Evolutionary conservation across 257 asterid species (phyloP).

Genomic region (Solanum chilense): DNA sequence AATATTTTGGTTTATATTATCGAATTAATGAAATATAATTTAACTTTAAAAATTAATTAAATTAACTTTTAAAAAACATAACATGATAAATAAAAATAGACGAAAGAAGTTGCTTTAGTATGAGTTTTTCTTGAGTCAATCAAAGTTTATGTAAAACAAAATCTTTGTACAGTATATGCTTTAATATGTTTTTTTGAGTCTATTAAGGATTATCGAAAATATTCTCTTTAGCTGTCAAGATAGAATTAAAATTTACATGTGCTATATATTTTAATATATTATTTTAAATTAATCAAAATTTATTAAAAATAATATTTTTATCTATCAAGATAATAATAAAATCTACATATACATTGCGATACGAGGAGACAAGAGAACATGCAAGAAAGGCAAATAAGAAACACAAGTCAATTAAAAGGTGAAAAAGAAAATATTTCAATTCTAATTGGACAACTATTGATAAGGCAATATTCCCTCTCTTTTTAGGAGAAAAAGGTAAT

Average conservation of each 20-base stretch:
- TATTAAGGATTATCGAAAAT: accelerated
- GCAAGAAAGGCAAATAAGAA: not conserved
- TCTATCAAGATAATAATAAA: accelerated
- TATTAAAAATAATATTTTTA: not conserved
- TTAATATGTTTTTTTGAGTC: not conserved
- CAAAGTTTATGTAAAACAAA: not conserved
- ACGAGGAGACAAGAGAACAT: not conserved
- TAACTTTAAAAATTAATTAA: too few species aligned
- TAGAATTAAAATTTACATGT: accelerated
- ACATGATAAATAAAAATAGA: too few species aligned
- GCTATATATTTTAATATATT: not conserved
- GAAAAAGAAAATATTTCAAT: not conserved
- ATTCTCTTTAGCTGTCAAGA: accelerated
- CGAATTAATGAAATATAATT: too few species aligned
- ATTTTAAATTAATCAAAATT: too few species aligned
- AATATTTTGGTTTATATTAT: too few species aligned
- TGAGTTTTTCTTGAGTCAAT: not conserved
- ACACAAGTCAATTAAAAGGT: not conserved
- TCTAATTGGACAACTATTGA: not conserved
- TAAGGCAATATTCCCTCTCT: not conserved
- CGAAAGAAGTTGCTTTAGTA: accelerated
- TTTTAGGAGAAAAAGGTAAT: not conserved
- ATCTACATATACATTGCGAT: accelerated
- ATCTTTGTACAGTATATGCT: not conserved
- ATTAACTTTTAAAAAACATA: accelerated